Base-by-base conservation (phyloP, 768 basidiomycete genomes). In the Tylopilus rubrobrunneus region DNA sequence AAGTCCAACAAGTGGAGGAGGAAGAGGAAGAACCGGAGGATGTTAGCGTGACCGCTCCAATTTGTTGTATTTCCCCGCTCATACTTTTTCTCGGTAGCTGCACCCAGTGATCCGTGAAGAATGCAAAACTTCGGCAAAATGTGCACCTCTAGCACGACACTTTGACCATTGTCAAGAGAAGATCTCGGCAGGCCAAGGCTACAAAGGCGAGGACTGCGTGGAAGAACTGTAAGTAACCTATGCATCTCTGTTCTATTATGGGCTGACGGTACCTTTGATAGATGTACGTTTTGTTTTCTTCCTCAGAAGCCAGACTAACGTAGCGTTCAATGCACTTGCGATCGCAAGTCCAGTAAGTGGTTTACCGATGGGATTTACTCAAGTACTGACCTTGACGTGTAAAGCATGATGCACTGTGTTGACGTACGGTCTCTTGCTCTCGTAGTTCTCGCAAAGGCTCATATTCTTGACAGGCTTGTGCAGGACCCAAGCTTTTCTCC, bases 81-180 rank as follows among this genome's bases (percentile, higher is more conserved):
- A 52, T 47, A 0, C 29, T 11, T 29, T 36, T 46, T 9, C 14
- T 55, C 1, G 45, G 41, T 56, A 96, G 92, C 43, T 76, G 23
- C 81, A 87, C 28, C 91, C 92, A 27, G 70, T 67, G 36, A 72
- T 96, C 55, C 80, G 86, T 51, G 89, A 91, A 42, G 87, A 90
- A 61, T 92, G 89, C 72, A 78, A 86, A 64, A 69, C 78, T 57
- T 73, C 82, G 31, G 62, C 78, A 4, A 82, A 85, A 59, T 95
- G 93, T 60, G 81, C 79, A 37, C 71, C 82, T 36, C 69, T 85
- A 52, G 76, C 85, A 37, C 83, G 87, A 65, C 94, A 96, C 74
- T 96, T 95, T 71, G 80, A 87, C 55, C 89, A 94, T 66, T 96
- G 94, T 71, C 81, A 89, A 67, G 89, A 94, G 71, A 94, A 92